Evolutionary conservation across 208 protist species (phyloP).

Genomic region (Leishmania mexicana): DNA sequence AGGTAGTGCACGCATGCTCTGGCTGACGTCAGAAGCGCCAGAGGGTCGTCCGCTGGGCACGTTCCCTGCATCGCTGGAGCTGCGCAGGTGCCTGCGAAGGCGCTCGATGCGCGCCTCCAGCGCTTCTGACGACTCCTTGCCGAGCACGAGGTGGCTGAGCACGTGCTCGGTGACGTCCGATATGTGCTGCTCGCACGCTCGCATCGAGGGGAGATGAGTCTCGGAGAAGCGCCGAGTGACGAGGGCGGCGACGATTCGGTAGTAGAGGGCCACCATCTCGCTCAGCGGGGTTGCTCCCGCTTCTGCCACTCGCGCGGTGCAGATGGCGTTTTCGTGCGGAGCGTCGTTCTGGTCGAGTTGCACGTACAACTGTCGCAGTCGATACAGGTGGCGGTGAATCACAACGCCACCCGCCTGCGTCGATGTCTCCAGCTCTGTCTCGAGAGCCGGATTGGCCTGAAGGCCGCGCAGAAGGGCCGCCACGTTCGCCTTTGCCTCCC

Average conservation of each 20-base stretch:
- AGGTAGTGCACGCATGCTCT: slow-evolving; percentile 15
- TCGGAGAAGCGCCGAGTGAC: slow-evolving; percentile 29
- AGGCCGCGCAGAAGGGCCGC: slow-evolving; percentile 17
- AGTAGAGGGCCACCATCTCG: slow-evolving; percentile 35
- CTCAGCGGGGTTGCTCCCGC: slow-evolving; percentile 7
- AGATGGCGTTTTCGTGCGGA: not conserved
- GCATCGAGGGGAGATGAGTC: slow-evolving; percentile 22
- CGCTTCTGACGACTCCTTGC: not conserved
- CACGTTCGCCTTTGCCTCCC: slow-evolving; percentile 22
- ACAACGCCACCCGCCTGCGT: slow-evolving; percentile 12
- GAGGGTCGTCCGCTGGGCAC: not conserved
- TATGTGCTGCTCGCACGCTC: slow-evolving; percentile 18
- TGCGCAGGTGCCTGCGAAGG: not conserved
- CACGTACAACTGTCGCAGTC: slow-evolving; percentile 17
- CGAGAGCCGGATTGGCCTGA: slow-evolving; percentile 5
- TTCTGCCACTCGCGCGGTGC: not conserved
- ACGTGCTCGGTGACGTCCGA: slow-evolving; percentile 9
- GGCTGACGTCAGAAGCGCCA: not conserved
- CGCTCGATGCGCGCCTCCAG: slow-evolving; percentile 7
- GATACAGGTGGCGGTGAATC: slow-evolving; percentile 24
- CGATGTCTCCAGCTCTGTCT: slow-evolving; percentile 17
- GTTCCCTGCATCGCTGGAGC: not conserved
- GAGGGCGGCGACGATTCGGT: slow-evolving; percentile 36
- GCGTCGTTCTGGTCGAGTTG: slow-evolving; percentile 2
- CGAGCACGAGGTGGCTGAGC: slow-evolving; percentile 15